Evolutionary conservation across 805 yeast species (phyloP).

Genomic region (Candida ipomoeae): DNA sequence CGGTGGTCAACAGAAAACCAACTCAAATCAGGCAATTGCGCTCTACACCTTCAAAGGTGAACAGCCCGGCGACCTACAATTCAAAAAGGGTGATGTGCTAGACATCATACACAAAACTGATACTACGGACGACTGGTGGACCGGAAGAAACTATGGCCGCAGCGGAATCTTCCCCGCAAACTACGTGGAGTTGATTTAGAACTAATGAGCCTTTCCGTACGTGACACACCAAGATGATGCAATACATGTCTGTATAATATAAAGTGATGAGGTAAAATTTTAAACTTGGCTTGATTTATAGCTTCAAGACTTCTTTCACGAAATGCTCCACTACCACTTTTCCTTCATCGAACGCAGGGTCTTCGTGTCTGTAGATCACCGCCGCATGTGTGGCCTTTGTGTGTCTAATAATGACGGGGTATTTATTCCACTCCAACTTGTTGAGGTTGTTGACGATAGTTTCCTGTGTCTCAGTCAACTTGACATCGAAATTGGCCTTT

Average conservation of each 20-base stretch:
- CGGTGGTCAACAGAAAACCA: slow-evolving; percentile 32
- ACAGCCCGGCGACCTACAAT: slow-evolving; percentile 88
- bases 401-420: slow-evolving; percentile 41
- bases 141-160: slow-evolving; percentile 77
- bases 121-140: slow-evolving; percentile 98
- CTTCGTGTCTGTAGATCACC: slow-evolving; percentile 61
- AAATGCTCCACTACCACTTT: slow-evolving; percentile 63
- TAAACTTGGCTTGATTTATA: not conserved
- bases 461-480: slow-evolving; percentile 8
- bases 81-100: slow-evolving; percentile 91
- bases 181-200: slow-evolving; percentile 73
- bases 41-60: slow-evolving; percentile 86
- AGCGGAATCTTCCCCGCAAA: slow-evolving; percentile 98
- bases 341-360: slow-evolving; percentile 60
- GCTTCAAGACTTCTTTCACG: slow-evolving; percentile 35
- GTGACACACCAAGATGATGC: not conserved
- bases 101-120: slow-evolving; percentile 81
- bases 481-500: slow-evolving; percentile 8
- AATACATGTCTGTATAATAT: not conserved
- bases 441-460: slow-evolving; percentile 8
- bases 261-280: not conserved
- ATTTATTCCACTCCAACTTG: slow-evolving; percentile 13
- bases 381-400: slow-evolving; percentile 78
- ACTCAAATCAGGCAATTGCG: slow-evolving; percentile 81
- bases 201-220: not conserved